Percentiles rank a stretch among this genome's conserved stretches.
Conservation (phyloP, 768 basidiomycete species). For the Pisolithus orientalis region DNA sequence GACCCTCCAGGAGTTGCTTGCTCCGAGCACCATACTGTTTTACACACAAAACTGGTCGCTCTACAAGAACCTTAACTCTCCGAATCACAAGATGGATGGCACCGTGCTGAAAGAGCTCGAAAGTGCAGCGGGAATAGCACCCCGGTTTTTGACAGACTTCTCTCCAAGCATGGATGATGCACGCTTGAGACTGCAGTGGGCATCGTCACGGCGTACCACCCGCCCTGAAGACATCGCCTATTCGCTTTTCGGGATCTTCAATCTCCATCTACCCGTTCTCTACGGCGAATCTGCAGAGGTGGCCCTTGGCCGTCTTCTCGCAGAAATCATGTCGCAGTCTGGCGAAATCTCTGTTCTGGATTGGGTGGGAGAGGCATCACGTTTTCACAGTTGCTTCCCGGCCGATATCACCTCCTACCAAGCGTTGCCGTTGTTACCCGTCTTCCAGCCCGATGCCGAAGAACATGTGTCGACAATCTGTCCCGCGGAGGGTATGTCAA, state of each 20-base stretch:
- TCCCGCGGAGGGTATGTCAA: too few relatives aligned
- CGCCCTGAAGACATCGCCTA: too few relatives aligned
- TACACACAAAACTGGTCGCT: conserved; percentile 1
- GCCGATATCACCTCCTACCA: too few relatives aligned
- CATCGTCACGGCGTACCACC: not conserved
- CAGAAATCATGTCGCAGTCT: not conserved
- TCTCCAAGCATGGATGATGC: conserved; percentile 3
- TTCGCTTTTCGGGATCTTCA: too few relatives aligned
- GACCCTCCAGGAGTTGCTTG: conserved; percentile 5
- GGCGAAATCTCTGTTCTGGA: not conserved
- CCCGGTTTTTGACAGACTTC: not conserved
- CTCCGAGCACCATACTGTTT: not conserved
- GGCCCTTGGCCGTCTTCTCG: not conserved
- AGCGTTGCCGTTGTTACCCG: too few relatives aligned
- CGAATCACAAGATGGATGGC: not conserved
- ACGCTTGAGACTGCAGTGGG: not conserved
- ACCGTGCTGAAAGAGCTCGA: not conserved
- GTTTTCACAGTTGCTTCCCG: too few relatives aligned
- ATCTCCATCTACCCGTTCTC: too few relatives aligned
- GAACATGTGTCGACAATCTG: too few relatives aligned
- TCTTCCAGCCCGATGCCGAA: too few relatives aligned
- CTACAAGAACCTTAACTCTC: not conserved
- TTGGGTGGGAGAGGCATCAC: not conserved
- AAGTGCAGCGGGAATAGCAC: not conserved
- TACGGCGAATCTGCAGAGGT: too few relatives aligned